Conservation (phyloP, 768 basidiomycete species). For the Boletellus ananiceps region DNA sequence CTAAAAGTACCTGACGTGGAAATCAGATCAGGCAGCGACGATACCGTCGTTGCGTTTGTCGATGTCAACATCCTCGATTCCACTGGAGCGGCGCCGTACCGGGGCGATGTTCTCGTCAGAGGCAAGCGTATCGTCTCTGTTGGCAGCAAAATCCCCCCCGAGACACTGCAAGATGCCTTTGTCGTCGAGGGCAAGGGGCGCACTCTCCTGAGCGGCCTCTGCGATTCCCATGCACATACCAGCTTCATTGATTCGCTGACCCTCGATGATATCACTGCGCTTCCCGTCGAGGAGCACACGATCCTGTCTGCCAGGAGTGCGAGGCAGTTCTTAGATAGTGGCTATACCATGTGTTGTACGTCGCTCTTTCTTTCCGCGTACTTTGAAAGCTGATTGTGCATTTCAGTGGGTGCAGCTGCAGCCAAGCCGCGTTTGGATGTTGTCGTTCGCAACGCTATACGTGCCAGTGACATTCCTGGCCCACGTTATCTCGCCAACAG, state of each 20-base stretch:
- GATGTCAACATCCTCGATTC: constrained; percentile 35
- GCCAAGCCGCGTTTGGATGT: constrained; percentile 32
- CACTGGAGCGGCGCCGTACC: constrained; percentile 31
- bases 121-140: constrained; percentile 30
- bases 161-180: constrained; percentile 16
- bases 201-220: constrained; percentile 35
- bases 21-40: constrained; percentile 20
- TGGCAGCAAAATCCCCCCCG: constrained; percentile 19
- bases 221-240: constrained; percentile 34
- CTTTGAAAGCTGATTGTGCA: not conserved
- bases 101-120: constrained; percentile 32
- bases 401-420: constrained; percentile 33
- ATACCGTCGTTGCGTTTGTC: constrained; percentile 18
- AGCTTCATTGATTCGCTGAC: constrained; percentile 29
- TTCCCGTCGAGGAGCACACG: constrained; percentile 33
- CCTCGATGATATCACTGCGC: constrained; percentile 27
- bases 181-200: constrained; percentile 32
- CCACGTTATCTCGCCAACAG: constrained; percentile 35
- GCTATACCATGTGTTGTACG: constrained; percentile 36
- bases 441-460: constrained; percentile 33
- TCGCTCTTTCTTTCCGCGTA: not conserved
- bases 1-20: constrained; percentile 24
- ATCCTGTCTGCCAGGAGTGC: constrained; percentile 29
- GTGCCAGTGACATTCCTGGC: constrained; percentile 31
- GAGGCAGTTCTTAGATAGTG: constrained; percentile 32